Conservation (phyloP, 768 basidiomycete species). For the Boletus coccyginus region DNA sequence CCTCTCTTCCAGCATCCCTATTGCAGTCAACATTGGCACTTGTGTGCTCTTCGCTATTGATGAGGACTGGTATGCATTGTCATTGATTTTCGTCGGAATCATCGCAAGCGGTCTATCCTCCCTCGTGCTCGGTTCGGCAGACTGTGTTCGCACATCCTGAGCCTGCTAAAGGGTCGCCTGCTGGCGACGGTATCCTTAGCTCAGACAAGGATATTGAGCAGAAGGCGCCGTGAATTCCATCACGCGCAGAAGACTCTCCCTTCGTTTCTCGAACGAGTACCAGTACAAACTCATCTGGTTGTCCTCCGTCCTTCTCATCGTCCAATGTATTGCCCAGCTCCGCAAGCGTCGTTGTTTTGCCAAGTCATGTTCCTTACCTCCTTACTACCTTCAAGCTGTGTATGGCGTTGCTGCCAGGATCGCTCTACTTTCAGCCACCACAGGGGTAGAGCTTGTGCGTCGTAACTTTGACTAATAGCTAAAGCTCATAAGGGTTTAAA, state of each 20-base stretch:
- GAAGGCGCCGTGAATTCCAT: slow-evolving; percentile 30
- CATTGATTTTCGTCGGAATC: slow-evolving; percentile 30
- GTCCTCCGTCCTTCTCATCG: slow-evolving; percentile 20
- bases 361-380: slow-evolving; percentile 31
- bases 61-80: slow-evolving; percentile 26
- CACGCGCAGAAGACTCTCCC: slow-evolving; percentile 25
- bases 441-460: no score
- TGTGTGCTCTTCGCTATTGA: slow-evolving; percentile 17
- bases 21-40: slow-evolving; percentile 16
- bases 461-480: no score
- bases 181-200: not conserved
- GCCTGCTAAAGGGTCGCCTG: not conserved
- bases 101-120: no score
- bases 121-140: slow-evolving; percentile 23
- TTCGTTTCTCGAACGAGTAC: slow-evolving; percentile 15
- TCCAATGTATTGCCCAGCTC: slow-evolving; percentile 28
- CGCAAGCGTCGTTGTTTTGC: slow-evolving; percentile 26
- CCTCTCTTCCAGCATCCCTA: slow-evolving; percentile 20
- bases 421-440: not conserved
- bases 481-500: no score
- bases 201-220: slow-evolving; percentile 2
- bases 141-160: slow-evolving; percentile 18
- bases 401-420: no score
- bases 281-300: slow-evolving; percentile 14
- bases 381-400: not conserved